Percentiles rank a stretch among this genome's conserved stretches.
These are phyloP conservation scores for Chlorella sp. DNA, from an alignment of 139 green algal genomes.

Conservation along the genomic window DNA sequence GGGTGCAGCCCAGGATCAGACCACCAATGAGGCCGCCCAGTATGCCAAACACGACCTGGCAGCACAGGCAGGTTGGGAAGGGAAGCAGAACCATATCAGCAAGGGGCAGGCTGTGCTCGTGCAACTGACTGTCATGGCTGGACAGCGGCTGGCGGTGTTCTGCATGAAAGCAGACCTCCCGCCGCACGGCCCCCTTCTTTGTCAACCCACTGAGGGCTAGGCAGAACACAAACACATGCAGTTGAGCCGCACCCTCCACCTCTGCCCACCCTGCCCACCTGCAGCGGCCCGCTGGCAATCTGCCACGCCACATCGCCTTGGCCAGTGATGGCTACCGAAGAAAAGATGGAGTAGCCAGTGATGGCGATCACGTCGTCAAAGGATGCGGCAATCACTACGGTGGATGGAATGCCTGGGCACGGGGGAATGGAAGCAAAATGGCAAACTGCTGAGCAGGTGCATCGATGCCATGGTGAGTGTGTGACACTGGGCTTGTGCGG, in stretches of 20 bases:
- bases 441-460: too few relatives aligned
- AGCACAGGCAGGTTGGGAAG: background rate
- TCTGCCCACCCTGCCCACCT: slow-evolving; percentile 17
- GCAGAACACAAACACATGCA: background rate
- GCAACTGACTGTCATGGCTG: background rate
- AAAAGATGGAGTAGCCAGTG: slow-evolving; percentile 84
- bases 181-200: too few relatives aligned
- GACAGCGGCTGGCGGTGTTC: too few relatives aligned
- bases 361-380: slow-evolving; percentile 92
- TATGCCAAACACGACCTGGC: slow-evolving; percentile 68
- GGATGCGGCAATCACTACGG: slow-evolving; percentile 82
- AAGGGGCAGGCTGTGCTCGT: background rate
- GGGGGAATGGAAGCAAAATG: too few relatives aligned
- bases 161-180: too few relatives aligned
- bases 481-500: too few relatives aligned
- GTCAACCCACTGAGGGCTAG: too few relatives aligned
- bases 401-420: slow-evolving; percentile 80
- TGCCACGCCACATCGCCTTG: slow-evolving; percentile 31
- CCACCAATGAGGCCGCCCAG: slow-evolving; percentile 60
- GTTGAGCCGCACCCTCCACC: background rate
- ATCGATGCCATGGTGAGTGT: too few relatives aligned
- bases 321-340: slow-evolving; percentile 64
- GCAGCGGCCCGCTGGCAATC: slow-evolving; percentile 46
- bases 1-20: slow-evolving; percentile 54
- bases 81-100: background rate